phyloP scores from a whole-genome alignment of 2,329 filamentous ascomycete genomes.

The Penicillium sp. region DNA sequence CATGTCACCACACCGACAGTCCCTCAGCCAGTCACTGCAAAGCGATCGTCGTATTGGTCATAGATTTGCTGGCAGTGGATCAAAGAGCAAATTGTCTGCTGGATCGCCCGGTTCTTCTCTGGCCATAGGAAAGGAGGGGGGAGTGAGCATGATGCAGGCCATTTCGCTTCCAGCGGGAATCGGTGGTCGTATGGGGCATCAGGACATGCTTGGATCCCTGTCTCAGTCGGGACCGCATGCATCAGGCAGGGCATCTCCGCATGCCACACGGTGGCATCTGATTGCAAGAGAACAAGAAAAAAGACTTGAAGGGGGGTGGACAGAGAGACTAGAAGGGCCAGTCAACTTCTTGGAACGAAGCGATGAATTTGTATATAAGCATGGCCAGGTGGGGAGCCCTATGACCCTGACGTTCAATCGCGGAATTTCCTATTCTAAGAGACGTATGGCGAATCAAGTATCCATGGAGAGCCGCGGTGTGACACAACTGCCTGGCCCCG shows the following conservation, averaged over 20 bases:
- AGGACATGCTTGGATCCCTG: slow-evolving; percentile 9
- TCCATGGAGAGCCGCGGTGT: slow-evolving; percentile 7
- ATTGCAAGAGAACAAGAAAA: too few species aligned
- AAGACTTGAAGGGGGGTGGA: too few species aligned
- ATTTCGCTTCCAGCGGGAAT: slow-evolving; percentile 11
- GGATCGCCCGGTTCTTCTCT: background rate
- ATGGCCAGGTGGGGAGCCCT: too few species aligned
- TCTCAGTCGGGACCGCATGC: slow-evolving; percentile 14
- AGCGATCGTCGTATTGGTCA: background rate
- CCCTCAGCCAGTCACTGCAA: background rate
- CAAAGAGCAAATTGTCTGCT: background rate
- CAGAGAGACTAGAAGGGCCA: too few species aligned
- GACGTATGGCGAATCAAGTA: too few species aligned
- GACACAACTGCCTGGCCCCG: slow-evolving; percentile 4
- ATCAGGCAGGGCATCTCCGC: slow-evolving; percentile 14
- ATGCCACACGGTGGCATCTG: too few species aligned
- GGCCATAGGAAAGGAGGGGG: background rate
- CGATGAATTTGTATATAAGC: too few species aligned
- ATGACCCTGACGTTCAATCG: too few species aligned
- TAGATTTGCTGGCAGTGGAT: background rate
- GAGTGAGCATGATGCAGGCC: slow-evolving; percentile 4
- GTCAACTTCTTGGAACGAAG: too few species aligned
- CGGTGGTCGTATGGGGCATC: slow-evolving; percentile 3
- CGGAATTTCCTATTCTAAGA: background rate
- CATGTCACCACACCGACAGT: slow-evolving; percentile 10